Conservation (phyloP, 192 early-diverging fungal species). For the Coemansia sp. region DNA sequence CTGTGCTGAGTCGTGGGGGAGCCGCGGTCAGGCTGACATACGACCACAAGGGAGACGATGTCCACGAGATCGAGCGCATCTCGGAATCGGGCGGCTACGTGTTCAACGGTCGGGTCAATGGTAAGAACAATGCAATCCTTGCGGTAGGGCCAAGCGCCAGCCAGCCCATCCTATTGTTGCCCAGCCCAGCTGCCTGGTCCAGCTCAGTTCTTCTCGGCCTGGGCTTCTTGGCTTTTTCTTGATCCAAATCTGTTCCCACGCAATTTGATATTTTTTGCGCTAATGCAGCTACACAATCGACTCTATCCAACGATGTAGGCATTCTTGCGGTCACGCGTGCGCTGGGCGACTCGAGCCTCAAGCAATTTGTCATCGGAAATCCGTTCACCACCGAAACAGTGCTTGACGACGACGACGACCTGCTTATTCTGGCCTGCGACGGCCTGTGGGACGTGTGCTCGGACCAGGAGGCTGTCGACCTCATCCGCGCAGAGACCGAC, state of each 20-base stretch:
- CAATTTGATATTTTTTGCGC: too few species aligned
- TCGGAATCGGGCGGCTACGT: constrained; percentile 93
- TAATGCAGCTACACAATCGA: background rate
- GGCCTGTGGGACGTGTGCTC: constrained; percentile 98
- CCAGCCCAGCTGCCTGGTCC: background rate
- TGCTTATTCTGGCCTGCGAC: constrained; percentile 96
- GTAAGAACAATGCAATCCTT: constrained; percentile 1
- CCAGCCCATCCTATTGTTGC: background rate
- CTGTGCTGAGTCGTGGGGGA: constrained; percentile 85
- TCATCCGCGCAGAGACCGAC: constrained; percentile 72
- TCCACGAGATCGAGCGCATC: constrained; percentile 85
- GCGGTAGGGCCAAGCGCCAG: background rate
- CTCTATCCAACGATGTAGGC: constrained; percentile 44
- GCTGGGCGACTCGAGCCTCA: constrained; percentile 93
- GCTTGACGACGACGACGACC: constrained; percentile 68
- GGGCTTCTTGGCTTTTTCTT: too few species aligned
- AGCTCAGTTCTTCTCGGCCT: too few species aligned
- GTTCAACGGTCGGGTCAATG: constrained; percentile 97
- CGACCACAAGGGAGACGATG: constrained; percentile 97
- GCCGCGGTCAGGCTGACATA: constrained; percentile 86
- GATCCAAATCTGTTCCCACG: too few species aligned
- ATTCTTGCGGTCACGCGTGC: constrained; percentile 95
- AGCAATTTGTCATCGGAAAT: constrained; percentile 92
- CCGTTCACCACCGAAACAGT: constrained; percentile 95
- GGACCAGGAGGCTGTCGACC: constrained; percentile 89